Conservation (phyloP, 2,329 filamentous ascomycete species). For the Colletotrichum siamense region DNA sequence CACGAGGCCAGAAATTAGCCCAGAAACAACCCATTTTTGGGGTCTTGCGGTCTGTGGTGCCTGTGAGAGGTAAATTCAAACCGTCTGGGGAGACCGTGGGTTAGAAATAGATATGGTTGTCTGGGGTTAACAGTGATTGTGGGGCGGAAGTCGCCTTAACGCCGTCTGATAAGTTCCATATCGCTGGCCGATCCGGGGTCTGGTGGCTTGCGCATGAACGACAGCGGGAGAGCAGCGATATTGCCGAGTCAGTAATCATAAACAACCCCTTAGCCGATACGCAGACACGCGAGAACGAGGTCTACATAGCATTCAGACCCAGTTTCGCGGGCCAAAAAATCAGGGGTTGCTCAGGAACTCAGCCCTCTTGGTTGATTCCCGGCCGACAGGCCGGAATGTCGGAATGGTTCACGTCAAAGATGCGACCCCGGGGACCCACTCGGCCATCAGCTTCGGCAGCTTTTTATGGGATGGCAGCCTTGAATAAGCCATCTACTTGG, state of each 20-base stretch:
- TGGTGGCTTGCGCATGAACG: conserved; percentile 7
- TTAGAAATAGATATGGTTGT: conserved; percentile 4
- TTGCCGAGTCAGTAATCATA: conserved; percentile 7
- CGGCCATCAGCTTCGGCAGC: background rate
- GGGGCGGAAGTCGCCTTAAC: background rate
- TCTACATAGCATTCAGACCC: background rate
- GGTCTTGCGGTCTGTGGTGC: background rate
- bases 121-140: background rate
- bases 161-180: conserved; percentile 4
- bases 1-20: background rate
- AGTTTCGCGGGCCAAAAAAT: background rate
- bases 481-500: background rate
- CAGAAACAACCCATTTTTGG: background rate
- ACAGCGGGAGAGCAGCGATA: background rate
- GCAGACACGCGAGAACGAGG: background rate
- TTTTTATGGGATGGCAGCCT: background rate
- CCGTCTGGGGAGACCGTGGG: background rate
- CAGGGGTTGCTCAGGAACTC: background rate
- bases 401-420: background rate
- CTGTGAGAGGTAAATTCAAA: conserved; percentile 10
- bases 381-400: background rate
- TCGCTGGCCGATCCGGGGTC: background rate
- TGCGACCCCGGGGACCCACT: background rate
- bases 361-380: background rate
- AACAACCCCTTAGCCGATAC: background rate